phyloP scores from a whole-genome alignment of 371 early-diverging fungal genomes.

The Zancudomyces culisetae region DNA sequence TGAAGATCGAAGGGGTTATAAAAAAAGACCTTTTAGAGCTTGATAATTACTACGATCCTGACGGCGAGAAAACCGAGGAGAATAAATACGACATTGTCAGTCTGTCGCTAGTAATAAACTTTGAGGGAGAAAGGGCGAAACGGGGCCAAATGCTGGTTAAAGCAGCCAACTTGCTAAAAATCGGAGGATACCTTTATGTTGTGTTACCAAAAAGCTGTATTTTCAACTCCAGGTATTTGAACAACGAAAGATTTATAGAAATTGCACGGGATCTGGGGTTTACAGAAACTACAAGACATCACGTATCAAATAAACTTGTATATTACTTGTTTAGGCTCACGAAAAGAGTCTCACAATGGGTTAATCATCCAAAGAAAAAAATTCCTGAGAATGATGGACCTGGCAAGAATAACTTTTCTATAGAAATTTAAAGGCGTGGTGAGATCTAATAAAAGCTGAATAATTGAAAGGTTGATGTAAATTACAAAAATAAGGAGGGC shows the following conservation, averaged over 20 bases:
- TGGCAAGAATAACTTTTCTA: slow-evolving; percentile 47
- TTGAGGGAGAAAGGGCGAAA: slow-evolving; percentile 57
- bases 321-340: slow-evolving; percentile 41
- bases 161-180: slow-evolving; percentile 7
- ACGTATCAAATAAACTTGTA: slow-evolving; percentile 51
- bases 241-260: slow-evolving; percentile 38
- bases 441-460: too few species aligned
- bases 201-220: slow-evolving; percentile 71
- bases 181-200: slow-evolving; percentile 39
- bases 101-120: slow-evolving; percentile 73
- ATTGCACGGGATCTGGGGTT: slow-evolving; percentile 45
- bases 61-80: slow-evolving; percentile 2
- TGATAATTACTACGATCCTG: slow-evolving; percentile 22
- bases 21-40: slow-evolving; percentile 57
- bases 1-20: slow-evolving; percentile 51
- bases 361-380: slow-evolving; percentile 24
- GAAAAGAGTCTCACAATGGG: background rate
- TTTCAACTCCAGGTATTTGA: slow-evolving; percentile 65
- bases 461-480: too few species aligned
- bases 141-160: slow-evolving; percentile 36
- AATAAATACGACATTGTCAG: slow-evolving; percentile 56
- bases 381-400: slow-evolving; percentile 29
- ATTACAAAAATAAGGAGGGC: too few species aligned
- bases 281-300: slow-evolving; percentile 24
- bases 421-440: slow-evolving; percentile 23